phyloP scores from a whole-genome alignment of 805 yeast genomes.

The Millerago galiae region DNA sequence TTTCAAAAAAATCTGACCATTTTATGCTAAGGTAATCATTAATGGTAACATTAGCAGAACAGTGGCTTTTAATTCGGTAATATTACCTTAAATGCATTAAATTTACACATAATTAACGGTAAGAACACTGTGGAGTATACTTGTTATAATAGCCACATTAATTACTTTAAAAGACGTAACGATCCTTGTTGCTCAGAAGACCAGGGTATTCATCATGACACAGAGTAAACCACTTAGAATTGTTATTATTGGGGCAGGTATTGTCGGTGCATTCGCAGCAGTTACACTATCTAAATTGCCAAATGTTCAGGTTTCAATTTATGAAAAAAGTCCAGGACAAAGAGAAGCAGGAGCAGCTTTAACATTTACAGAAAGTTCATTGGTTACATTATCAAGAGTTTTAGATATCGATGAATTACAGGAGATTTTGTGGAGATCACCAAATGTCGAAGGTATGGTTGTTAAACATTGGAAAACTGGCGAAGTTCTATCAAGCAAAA shows the following conservation, averaged over 20 bases:
- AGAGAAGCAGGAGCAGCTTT: constrained; percentile 16
- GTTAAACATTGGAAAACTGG: constrained; percentile 15
- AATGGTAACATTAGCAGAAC: no score
- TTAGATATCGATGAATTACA: constrained; percentile 12
- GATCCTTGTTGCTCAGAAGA: no score
- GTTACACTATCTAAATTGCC: constrained; percentile 8
- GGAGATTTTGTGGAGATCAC: constrained; percentile 7
- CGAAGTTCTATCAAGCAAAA: neutral
- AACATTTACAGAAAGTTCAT: constrained; percentile 9
- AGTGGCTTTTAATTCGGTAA: no score
- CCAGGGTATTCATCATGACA: neutral
- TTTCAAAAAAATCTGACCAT: no score
- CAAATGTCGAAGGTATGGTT: constrained; percentile 2
- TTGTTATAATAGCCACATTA: no score
- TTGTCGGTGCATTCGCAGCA: constrained; percentile 7
- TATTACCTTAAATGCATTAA: no score
- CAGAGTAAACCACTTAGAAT: constrained; percentile 1
- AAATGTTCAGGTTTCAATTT: constrained; percentile 9
- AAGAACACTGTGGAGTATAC: no score
- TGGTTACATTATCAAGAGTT: constrained; percentile 5
- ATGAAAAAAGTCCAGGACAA: constrained; percentile 9
- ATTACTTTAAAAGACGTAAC: no score
- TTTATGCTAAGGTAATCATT: no score
- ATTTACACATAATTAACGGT: no score
- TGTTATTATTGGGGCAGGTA: constrained; percentile 5